Evolutionary conservation across 163 green algal genomes (phyloP), one percentile per base, ranked within the genome.

Genomic region (Coccomyxa subellipsoidea): DNA sequence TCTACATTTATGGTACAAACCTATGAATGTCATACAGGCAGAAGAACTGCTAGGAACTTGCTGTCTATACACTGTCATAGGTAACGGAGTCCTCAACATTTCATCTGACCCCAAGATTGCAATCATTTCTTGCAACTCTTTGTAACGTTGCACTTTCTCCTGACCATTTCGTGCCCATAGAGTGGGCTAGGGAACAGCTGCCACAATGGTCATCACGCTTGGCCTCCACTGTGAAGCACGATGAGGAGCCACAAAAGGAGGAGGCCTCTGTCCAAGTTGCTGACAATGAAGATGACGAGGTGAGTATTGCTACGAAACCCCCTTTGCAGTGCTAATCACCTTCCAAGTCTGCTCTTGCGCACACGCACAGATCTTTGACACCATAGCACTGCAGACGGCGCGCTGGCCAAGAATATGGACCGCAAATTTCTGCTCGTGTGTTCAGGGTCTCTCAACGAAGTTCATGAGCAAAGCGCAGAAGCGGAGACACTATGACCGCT

Each of bases 401-500:
- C 23, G 47, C 23, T 59, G 15, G 23, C 21, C 47, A 59, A 59
- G 47, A 27, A 12, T 27, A 8, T 2, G 1, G 23, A 12, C 47
- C 21, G 3, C 47, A 27, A 18, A 59, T 27, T 8, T 35, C 21
- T 18, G 21, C 32, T 32, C n/a, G 27, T 73, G 66, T 73, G 1
- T 73, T 8, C 66, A 73, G 66, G 66, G 27, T 18, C 32, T n/a
- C 66, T 12, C 31, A 8, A 83, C 69, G 32, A 81, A 85, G 36
- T 69, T 69, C 23, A 84, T 85, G 82, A 83, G 69, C 6, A 85
- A 85, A 69, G 76, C 53, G 4, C 82, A 85, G 66, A 85, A 85
- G 76, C n/a, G 82, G 25, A 39, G 82, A 38, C 71, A 85, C 32
- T 85, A 76, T 85, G 82, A 85, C 69, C 81, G 73, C 31, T 85